Conservation (phyloP, 2,329 filamentous ascomycete genomes). For the Fusarium sp. region DNA sequence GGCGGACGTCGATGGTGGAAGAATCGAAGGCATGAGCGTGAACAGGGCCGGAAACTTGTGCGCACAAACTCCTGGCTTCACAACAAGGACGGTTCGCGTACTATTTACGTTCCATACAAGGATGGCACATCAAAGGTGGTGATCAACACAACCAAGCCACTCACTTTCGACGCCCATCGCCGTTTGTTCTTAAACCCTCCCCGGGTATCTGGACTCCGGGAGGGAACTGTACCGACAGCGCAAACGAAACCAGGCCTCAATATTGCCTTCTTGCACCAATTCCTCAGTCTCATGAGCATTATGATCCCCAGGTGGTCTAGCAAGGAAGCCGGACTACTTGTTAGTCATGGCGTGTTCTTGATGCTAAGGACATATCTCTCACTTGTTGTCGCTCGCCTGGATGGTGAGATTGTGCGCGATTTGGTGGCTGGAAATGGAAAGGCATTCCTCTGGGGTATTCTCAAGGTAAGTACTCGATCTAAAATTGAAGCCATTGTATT, state of each 20-base stretch:
- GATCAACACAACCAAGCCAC: conserved; percentile 87
- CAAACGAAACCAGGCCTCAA: conserved; percentile 96
- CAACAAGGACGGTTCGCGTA: conserved; percentile 93
- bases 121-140: conserved; percentile 88
- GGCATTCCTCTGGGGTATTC: conserved; percentile 85
- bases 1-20: conserved; percentile 83
- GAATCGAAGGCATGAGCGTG: conserved; percentile 77
- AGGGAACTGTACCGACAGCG: conserved; percentile 81
- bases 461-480: conserved; percentile 65
- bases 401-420: conserved; percentile 96
- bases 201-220: conserved; percentile 78
- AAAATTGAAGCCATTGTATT: background rate
- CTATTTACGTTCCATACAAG: conserved; percentile 94
- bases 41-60: conserved; percentile 82
- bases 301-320: conserved; percentile 96
- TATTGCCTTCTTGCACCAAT: conserved; percentile 95
- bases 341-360: conserved; percentile 90
- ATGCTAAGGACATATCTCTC: conserved; percentile 94
- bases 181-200: conserved; percentile 93
- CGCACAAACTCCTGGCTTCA: conserved; percentile 91
- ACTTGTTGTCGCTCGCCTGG: conserved; percentile 87
- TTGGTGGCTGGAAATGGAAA: conserved; percentile 94
- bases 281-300: conserved; percentile 93
- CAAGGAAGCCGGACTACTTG: conserved; percentile 90
- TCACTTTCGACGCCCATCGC: conserved; percentile 96